Conservation (phyloP, 176 grass and related monocot genomes). For the Guadua angustifolia region DNA sequence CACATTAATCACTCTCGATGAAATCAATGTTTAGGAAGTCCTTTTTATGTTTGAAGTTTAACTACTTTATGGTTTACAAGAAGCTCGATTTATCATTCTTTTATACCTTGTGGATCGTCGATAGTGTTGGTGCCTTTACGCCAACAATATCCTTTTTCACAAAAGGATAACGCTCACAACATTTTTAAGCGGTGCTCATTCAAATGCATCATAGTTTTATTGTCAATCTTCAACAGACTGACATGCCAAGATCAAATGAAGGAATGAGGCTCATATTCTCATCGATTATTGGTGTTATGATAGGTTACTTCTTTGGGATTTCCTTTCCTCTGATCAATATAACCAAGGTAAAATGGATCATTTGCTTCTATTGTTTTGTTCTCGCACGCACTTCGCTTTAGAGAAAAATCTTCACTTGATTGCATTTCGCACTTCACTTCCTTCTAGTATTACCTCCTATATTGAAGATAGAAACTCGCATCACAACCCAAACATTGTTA, state of each 20-base stretch:
- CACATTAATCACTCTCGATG: not conserved
- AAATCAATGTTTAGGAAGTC: not conserved
- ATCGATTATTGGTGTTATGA: conserved; percentile 68
- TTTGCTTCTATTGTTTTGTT: conserved; percentile 24
- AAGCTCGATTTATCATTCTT: not conserved
- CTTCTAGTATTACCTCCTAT: conserved; percentile 81
- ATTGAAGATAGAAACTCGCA: conserved; percentile 84
- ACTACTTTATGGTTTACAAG: not conserved
- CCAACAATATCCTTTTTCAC: not conserved
- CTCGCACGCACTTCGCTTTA: not conserved
- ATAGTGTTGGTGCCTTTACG: not conserved
- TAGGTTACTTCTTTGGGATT: conserved; percentile 82
- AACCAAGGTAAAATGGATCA: conserved; percentile 56
- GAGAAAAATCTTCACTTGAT: not conserved
- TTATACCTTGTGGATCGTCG: not conserved
- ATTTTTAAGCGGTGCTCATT: not conserved
- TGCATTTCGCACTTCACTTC: conserved; percentile 56
- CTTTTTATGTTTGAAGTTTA: not conserved
- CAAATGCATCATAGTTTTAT: not conserved
- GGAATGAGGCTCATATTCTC: conserved; percentile 72
- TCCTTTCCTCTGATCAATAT: conserved; percentile 77
- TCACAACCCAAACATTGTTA: conserved; percentile 82
- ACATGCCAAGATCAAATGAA: conserved; percentile 69
- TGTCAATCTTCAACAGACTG: conserved; percentile 14
- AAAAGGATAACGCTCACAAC: not conserved